Conservation (phyloP, 1,284 basidiomycete species). For the Boletellus sp. region DNA sequence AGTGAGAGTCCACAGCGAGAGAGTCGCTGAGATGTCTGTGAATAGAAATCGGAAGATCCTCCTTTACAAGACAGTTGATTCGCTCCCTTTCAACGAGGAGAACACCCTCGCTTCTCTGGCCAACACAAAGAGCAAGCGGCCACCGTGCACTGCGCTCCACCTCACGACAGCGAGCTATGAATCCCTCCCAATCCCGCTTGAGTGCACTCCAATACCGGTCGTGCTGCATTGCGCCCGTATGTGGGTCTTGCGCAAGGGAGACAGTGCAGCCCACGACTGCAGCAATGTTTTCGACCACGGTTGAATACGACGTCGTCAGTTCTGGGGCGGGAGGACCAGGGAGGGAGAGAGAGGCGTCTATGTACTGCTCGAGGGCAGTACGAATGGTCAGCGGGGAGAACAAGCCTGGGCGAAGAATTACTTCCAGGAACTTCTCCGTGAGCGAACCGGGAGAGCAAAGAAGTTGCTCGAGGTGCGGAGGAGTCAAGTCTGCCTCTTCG, state of each 20-base stretch:
- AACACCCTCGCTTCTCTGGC: slow-evolving; percentile 47
- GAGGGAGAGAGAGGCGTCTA: slow-evolving; percentile 62
- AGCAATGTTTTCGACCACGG: slow-evolving; percentile 72
- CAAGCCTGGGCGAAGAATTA: slow-evolving; percentile 80
- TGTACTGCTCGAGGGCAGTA: slow-evolving; percentile 80
- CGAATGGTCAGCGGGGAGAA: slow-evolving; percentile 81
- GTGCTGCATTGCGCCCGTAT: slow-evolving; percentile 76
- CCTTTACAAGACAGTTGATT: slow-evolving; percentile 55
- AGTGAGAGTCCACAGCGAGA: slow-evolving; percentile 45
- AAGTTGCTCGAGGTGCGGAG: slow-evolving; percentile 83
- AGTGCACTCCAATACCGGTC: slow-evolving; percentile 79
- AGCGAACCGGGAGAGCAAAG: slow-evolving; percentile 70
- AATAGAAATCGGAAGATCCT: slow-evolving; percentile 65
- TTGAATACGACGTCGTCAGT: slow-evolving; percentile 57
- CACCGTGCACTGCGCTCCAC: slow-evolving; percentile 81
- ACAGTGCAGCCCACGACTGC: slow-evolving; percentile 87
- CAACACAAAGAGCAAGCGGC: slow-evolving; percentile 67
- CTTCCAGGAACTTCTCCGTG: slow-evolving; percentile 75
- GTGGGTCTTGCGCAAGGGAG: slow-evolving; percentile 64
- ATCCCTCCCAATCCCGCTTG: slow-evolving; percentile 91
- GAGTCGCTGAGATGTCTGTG: slow-evolving; percentile 45
- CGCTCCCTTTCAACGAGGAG: slow-evolving; percentile 79
- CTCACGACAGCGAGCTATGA: slow-evolving; percentile 84
- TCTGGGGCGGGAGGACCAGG: slow-evolving; percentile 53
- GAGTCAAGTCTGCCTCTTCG: slow-evolving; percentile 71